Conservation (phyloP, 345 rosid genomes). For the Linum lewisii region DNA sequence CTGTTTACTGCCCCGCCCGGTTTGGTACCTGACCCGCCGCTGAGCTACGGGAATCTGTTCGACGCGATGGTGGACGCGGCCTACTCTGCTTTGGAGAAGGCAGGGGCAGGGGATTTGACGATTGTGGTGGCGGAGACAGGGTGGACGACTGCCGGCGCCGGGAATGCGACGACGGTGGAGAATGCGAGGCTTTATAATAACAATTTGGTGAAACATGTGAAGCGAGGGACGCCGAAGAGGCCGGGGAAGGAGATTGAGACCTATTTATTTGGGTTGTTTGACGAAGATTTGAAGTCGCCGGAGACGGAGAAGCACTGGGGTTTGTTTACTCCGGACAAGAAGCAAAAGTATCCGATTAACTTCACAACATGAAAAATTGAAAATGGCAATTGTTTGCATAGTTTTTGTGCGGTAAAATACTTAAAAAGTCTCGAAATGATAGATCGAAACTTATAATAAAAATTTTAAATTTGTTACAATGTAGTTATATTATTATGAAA, state of each 20-base stretch:
- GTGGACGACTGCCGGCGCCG: not conserved
- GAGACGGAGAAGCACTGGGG: not conserved
- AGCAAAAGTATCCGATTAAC: not conserved
- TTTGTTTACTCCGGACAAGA: not conserved
- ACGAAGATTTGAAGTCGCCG: not conserved
- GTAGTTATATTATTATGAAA: too few relatives aligned
- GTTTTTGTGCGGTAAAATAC: too few relatives aligned
- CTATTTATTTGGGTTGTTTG: not conserved
- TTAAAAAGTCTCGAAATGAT: too few relatives aligned
- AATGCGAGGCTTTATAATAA: not conserved
- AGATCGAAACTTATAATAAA: too few relatives aligned
- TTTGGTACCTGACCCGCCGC: conserved; percentile 12
- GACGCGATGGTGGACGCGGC: conserved; percentile 26
- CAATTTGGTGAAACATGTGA: not conserved
- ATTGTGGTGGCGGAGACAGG: not conserved
- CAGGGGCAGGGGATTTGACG: not conserved
- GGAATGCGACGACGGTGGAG: not conserved
- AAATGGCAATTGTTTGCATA: too few relatives aligned
- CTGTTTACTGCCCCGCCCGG: conserved; percentile 20
- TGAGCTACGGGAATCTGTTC: conserved; percentile 39
- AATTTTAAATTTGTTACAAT: too few relatives aligned
- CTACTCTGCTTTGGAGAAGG: not conserved
- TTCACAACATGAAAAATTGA: too few relatives aligned
- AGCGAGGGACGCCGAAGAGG: not conserved
- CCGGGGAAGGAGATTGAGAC: not conserved